Base-by-base conservation (phyloP, 2,329 filamentous ascomycete genomes). In the Fusarium burgessii region DNA sequence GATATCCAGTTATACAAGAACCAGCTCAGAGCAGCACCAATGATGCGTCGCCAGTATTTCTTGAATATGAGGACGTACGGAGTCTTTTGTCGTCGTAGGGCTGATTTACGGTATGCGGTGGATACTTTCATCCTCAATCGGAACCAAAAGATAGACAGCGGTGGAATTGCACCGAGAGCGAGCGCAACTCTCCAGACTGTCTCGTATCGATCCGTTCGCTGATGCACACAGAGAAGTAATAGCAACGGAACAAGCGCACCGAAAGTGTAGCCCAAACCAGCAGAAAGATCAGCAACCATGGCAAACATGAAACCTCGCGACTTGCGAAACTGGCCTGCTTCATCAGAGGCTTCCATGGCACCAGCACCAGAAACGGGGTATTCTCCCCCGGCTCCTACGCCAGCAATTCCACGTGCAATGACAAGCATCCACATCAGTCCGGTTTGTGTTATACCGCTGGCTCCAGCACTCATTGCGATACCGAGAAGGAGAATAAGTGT, bases 1-100 rank as follows among this genome's bases (percentile, higher is more conserved):
- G 60, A 63, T 5, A 61, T 63, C 60, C 60, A 63, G 6, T 63
- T 63, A 7, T 63, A 63, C 5, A 63, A 1, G 33, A 63, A 63
- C 56, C 60, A 62, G 10, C 56, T 45, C 1, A 62, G 20, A 23
- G 45, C 38, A 35, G 60, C 60, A 1, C 60, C 56, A 17, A 40
- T 20, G 4, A 62, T 45, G 2, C 60, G 56, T 9, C 60, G 35
- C 45, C 45, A 62, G 4, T 62, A 62, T n/a, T 62, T 62, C 25
- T 51, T 62, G 5, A 62, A 61, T 1, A 62, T 62, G 0, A 61
- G 18, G 4, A 52, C 5, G 35, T 62, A 62, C 1, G 60, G 60
- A 1, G 40, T 52, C 6, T 20, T 40, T 18, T 62, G 60, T 32
- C 25, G 25, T 18, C 56, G 60, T 3, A 62, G 14, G 1, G 60